phyloP scores from a whole-genome alignment of 805 yeast genomes.

The Yamadazyma kitorensis region DNA sequence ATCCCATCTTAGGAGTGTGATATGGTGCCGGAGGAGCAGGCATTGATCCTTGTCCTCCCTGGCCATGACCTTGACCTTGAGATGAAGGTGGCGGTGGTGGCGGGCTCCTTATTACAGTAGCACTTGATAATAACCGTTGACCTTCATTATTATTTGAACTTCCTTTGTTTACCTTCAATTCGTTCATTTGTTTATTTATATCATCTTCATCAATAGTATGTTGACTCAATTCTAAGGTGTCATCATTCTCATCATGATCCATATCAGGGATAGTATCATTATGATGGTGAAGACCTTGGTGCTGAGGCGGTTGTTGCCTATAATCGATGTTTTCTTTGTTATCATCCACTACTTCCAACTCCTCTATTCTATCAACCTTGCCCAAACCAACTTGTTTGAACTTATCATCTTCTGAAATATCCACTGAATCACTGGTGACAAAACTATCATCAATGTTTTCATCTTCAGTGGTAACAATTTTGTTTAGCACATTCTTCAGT shows the following conservation, averaged over 20 bases:
- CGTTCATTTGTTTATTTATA: neutral
- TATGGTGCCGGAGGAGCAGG: slow-evolving; percentile 12
- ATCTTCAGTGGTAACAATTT: slow-evolving; percentile 31
- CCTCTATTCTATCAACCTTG: too few relatives aligned
- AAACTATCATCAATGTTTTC: slow-evolving; percentile 29
- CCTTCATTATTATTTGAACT: slow-evolving; percentile 1
- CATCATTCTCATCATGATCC: slow-evolving; percentile 5
- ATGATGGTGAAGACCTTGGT: neutral
- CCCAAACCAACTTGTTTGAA: slow-evolving; percentile 11
- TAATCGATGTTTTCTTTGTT: neutral
- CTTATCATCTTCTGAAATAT: slow-evolving; percentile 9
- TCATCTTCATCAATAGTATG: slow-evolving; percentile 3
- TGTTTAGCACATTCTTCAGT: slow-evolving; percentile 22
- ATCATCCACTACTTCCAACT: too few relatives aligned
- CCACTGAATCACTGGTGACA: slow-evolving; percentile 7
- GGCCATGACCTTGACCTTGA: too few relatives aligned
- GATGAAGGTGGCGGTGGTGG: slow-evolving; percentile 12
- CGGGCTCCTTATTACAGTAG: slow-evolving; percentile 16
- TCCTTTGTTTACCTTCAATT: slow-evolving; percentile 2
- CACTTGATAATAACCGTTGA: slow-evolving; percentile 20
- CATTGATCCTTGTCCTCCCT: slow-evolving; percentile 7
- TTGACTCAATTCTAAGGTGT: slow-evolving; percentile 7
- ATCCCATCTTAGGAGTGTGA: slow-evolving; percentile 9
- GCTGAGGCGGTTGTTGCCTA: neutral
- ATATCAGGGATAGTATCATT: neutral